phyloP scores from a whole-genome alignment of 2,329 filamentous ascomycete species.

The Alternaria sp. region DNA sequence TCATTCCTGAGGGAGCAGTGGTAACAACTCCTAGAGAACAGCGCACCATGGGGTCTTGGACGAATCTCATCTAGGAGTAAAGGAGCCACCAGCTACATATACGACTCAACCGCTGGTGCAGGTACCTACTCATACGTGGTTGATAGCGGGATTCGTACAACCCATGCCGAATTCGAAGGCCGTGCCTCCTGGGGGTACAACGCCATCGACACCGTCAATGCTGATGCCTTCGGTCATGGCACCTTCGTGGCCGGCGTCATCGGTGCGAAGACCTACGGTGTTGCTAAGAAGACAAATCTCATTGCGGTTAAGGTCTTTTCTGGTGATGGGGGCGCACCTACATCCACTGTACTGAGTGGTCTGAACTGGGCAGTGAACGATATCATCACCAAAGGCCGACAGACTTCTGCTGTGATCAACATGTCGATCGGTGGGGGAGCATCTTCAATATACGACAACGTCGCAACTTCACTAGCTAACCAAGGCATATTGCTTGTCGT shows the following conservation, averaged over 20 bases:
- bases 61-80: conserved; percentile 36
- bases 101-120: conserved; percentile 33
- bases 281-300: conserved; percentile 45
- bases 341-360: conserved; percentile 37
- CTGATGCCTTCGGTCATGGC: conserved; percentile 44
- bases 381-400: conserved; percentile 37
- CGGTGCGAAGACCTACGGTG: conserved; percentile 42
- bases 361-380: conserved; percentile 48
- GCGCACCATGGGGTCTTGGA: conserved; percentile 41
- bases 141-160: conserved; percentile 68
- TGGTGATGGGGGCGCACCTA: conserved; percentile 17
- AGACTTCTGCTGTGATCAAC: conserved; percentile 46
- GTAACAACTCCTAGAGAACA: conserved; percentile 23
- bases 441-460: conserved; percentile 41
- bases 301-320: conserved; percentile 51
- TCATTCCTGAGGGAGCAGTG: not conserved
- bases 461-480: conserved; percentile 39
- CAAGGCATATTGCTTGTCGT: conserved; percentile 47
- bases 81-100: conserved; percentile 34
- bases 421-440: conserved; percentile 48
- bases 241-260: conserved; percentile 46
- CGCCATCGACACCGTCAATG: conserved; percentile 28
- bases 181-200: conserved; percentile 44
- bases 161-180: conserved; percentile 56
- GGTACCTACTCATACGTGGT: conserved; percentile 61